Conservation (phyloP, 2,329 filamentous ascomycete species). For the Chlorencoelia australis region DNA sequence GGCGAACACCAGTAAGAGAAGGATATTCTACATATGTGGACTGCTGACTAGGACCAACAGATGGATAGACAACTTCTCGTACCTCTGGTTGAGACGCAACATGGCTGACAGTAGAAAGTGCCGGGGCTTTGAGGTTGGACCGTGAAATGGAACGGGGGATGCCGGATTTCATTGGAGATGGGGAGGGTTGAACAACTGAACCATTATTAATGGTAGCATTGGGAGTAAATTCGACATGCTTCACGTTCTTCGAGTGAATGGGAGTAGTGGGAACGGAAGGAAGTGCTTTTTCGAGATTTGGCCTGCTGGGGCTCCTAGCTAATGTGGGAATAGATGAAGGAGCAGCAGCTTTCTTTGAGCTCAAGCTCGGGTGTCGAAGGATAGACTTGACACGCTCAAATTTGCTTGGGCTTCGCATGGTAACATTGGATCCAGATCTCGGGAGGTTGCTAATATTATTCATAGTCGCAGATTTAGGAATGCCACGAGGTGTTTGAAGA, state of each 20-base stretch:
- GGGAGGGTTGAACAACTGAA: conserved; percentile 35
- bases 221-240: conserved; percentile 73
- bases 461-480: conserved; percentile 43
- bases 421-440: conserved; percentile 19
- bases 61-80: conserved; percentile 40
- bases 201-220: conserved; percentile 28
- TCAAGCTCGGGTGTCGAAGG: conserved; percentile 31
- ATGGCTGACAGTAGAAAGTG: conserved; percentile 25
- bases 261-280: conserved; percentile 52
- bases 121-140: conserved; percentile 19
- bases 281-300: conserved; percentile 44
- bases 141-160: conserved; percentile 35
- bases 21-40: conserved; percentile 21
- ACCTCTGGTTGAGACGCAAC: conserved; percentile 22
- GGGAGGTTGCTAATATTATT: conserved; percentile 32
- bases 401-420: conserved; percentile 19
- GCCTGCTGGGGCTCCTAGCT: conserved; percentile 34
- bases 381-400: conserved; percentile 48
- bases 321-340: conserved; percentile 18
- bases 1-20: conserved; percentile 20
- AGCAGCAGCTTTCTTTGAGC: conserved; percentile 15
- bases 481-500: conserved; percentile 40
- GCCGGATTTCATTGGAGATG: conserved; percentile 44
- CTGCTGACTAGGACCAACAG: conserved; percentile 29
- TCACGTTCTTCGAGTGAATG: conserved; percentile 46